phyloP scores from a whole-genome alignment of 2,329 filamentous ascomycete genomes.

The Metarhizium album region DNA sequence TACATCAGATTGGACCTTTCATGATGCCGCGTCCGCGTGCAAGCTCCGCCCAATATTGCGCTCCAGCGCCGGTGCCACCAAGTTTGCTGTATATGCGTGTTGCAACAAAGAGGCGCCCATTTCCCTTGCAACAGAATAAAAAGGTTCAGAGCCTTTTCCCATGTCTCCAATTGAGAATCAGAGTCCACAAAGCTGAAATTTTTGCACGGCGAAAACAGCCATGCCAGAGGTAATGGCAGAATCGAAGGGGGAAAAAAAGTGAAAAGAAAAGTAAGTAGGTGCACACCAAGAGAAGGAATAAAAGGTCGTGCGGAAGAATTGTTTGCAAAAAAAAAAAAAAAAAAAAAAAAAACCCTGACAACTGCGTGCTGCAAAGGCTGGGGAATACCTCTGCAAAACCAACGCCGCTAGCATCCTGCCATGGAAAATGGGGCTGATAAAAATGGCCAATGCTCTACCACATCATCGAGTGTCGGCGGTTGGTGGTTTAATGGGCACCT shows the following conservation, averaged over 20 bases:
- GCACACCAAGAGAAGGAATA: conserved; percentile 1
- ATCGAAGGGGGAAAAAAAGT: conserved; percentile 12
- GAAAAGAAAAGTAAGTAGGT: conserved; percentile 7
- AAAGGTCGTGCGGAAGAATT: too few relatives aligned
- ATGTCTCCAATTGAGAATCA: background rate
- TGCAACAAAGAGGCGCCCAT: conserved; percentile 14
- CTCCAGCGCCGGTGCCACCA: conserved; percentile 24
- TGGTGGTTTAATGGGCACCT: conserved; percentile 6
- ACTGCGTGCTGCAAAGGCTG: background rate
- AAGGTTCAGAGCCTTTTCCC: background rate
- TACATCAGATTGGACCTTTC: conserved; percentile 28
- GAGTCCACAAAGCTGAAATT: background rate
- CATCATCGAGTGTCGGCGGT: too few relatives aligned
- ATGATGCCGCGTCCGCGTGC: conserved; percentile 24
- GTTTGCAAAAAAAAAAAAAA: too few relatives aligned
- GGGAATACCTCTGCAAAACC: background rate
- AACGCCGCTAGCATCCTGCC: background rate
- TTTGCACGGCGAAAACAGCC: background rate
- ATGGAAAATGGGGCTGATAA: background rate
- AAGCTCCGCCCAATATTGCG: conserved; percentile 11
- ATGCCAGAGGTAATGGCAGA: conserved; percentile 12
- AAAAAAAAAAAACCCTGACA: too few relatives aligned
- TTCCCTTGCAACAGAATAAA: conserved; percentile 16
- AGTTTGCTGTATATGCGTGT: conserved; percentile 26
- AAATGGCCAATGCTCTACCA: too few relatives aligned